Evolutionary conservation across 2,329 filamentous ascomycete species (phyloP), one percentile per base, ranked within the genome.

Genomic region (Sporothrix protearum): DNA sequence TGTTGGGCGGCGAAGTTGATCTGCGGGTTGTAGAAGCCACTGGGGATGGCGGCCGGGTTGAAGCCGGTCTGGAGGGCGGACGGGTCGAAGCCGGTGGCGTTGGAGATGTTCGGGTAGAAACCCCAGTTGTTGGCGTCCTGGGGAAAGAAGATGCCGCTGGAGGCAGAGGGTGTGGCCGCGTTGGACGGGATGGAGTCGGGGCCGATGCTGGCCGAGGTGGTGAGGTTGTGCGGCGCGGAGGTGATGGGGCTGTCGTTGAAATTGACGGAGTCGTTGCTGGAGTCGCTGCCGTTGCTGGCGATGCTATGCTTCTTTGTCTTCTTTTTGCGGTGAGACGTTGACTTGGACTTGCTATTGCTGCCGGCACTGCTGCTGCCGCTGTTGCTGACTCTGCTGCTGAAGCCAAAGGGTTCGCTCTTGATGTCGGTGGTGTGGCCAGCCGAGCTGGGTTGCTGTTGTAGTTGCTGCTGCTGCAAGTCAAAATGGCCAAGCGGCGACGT

Each of bases 81-180:
- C 1, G 82, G 80, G 78, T 71, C 72, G 82, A 84, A 69, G 81
- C 45, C 51, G 51, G 25, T 25, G 51, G 51, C 22, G 51, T 55
- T 64, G 82, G 84, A 82, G 14, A 82, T 82, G 76, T 82, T 81
- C 73, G 82, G 82, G 75, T 85, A 86, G 74, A 80, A 84, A 73
- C 80, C 77, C 85, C 85, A 87, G 78, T 78, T 80, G 59, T 19
- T 45, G 33, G 83, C 77, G 74, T 79, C 78, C 71, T 73, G 66
- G n/a, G 42, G 51, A 42, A 71, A 72, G 47, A 71, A 75, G 68
- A 45, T 16, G 39, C 47, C 68, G 2, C 69, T 33, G 19, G 71
- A 64, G 9, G 69, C 25, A 16, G 72, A 28, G 0, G 73, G 55
- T 7, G 61, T 28, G 1, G 39, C 39, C 3, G 61, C 7, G 61